Conservation (phyloP, 768 basidiomycete species). For the Rhodotorula toruloides region DNA sequence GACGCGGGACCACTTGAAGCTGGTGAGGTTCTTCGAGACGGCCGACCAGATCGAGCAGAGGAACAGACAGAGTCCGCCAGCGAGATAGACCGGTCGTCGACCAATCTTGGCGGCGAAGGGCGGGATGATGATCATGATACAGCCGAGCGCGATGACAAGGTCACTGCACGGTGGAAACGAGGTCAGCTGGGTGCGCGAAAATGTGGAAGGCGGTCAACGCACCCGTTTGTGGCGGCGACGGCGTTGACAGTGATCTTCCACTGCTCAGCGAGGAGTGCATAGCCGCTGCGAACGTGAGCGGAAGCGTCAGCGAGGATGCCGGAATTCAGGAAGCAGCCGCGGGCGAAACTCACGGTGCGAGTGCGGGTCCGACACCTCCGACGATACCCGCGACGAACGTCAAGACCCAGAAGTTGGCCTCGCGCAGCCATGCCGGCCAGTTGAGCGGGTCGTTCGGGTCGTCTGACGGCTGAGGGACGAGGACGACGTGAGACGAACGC, state of each 20-base stretch:
- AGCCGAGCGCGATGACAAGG: conserved; percentile 32
- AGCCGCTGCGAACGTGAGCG: conserved; percentile 38
- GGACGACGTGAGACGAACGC: conserved; percentile 45
- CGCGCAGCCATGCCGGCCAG: conserved; percentile 4
- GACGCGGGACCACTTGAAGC: conserved; percentile 51
- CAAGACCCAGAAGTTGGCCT: conserved; percentile 46
- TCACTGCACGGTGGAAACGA: conserved; percentile 39
- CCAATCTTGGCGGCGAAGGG: conserved; percentile 52
- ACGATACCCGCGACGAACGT: conserved; percentile 9
- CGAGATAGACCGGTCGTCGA: conserved; percentile 38
- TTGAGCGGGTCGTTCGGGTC: conserved; percentile 37
- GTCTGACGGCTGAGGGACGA: conserved; percentile 48
- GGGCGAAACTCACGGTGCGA: conserved; percentile 36
- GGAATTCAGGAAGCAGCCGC: conserved; percentile 15
- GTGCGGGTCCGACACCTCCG: conserved; percentile 33
- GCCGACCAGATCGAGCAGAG: conserved; percentile 52
- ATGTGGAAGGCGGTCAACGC: not conserved
- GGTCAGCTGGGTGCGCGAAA: not conserved
- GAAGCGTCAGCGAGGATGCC: not conserved
- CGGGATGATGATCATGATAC: conserved; percentile 38
- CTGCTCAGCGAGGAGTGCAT: conserved; percentile 50
- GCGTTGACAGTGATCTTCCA: conserved; percentile 51
- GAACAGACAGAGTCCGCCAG: conserved; percentile 2
- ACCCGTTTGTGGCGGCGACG: conserved; percentile 50
- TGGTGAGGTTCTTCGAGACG: conserved; percentile 49